These are phyloP conservation scores for Oligophagozyma castellii DNA, from an alignment of 1,139 yeast species.

Conservation along the genomic window DNA sequence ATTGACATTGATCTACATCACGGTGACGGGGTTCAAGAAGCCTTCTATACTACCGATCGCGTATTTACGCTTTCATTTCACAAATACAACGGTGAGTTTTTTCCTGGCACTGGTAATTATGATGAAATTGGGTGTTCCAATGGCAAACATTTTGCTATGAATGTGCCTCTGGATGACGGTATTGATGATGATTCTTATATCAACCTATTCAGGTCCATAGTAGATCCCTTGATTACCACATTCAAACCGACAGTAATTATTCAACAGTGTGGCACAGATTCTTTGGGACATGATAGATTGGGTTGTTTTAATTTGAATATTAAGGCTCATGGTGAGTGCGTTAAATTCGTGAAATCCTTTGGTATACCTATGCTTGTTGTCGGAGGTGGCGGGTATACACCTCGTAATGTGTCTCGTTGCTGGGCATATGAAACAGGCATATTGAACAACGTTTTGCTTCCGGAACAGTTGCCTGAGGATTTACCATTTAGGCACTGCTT, in stretches of 20 bases:
- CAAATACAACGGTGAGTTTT: slow-evolving; percentile 88
- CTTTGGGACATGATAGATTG: slow-evolving; percentile 77
- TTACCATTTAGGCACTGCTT: slow-evolving; percentile 80
- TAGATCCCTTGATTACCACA: slow-evolving; percentile 75
- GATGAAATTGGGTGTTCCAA: slow-evolving; percentile 82
- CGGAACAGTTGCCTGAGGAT: slow-evolving; percentile 60
- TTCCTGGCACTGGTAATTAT: slow-evolving; percentile 91
- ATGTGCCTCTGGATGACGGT: slow-evolving; percentile 85
- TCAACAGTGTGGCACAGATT: slow-evolving; percentile 88
- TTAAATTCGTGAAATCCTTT: slow-evolving; percentile 73
- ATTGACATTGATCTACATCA: slow-evolving; percentile 95
- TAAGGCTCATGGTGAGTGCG: slow-evolving; percentile 93
- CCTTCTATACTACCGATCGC: slow-evolving; percentile 88
- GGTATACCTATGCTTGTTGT: slow-evolving; percentile 82
- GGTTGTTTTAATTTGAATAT: slow-evolving; percentile 89
- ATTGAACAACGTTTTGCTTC: slow-evolving; percentile 63
- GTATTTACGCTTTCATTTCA: slow-evolving; percentile 98
- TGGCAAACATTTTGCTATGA: slow-evolving; percentile 77
- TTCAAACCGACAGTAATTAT: slow-evolving; percentile 90
- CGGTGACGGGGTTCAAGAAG: slow-evolving; percentile 98
- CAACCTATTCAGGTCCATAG: slow-evolving; percentile 77
- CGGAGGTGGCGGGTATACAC: slow-evolving; percentile 98
- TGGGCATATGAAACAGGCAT: slow-evolving; percentile 95
- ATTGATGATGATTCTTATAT: slow-evolving; percentile 83
- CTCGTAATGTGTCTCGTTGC: slow-evolving; percentile 82